Evolutionary conservation across 2,329 filamentous ascomycete genomes (phyloP), one percentile per base, ranked within the genome.

Genomic region (Diplodia scrobiculata): DNA sequence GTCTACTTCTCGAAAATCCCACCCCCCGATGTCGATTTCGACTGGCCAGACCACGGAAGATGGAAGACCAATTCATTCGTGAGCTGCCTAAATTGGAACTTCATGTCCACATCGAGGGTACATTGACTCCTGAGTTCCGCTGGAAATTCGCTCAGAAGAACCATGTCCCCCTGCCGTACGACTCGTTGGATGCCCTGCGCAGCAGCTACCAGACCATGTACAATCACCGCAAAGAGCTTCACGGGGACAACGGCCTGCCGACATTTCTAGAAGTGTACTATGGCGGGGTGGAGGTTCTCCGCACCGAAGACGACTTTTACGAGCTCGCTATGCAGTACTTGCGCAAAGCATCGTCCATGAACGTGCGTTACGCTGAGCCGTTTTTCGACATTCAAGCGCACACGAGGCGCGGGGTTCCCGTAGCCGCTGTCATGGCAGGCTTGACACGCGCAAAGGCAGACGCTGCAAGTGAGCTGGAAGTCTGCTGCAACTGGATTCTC

Each of bases 21-120:
- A 13, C 5, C 58, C 45, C 5, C 10, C 34, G 11, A 36, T 17
- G 13, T 36, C 58, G 29, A 62, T 36, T 25, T 25, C 27, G 7
- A 11, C 5, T 45, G n/a, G 9, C n/a, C 21, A 17, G n/a, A 4
- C 4, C n/a, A 50, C 41, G 4, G 21, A 25, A 19, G 5, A 62
- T 62, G 58, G 45, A 62, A 25, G 25, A 29, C 29, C 45, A 62
- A 14, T 65, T 65, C 29, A 45, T 69, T 19, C 41, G 13, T 38
- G 59, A 68, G 1, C 70, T 81, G 0, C 80, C 80, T 5, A 82
- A 82, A 64, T 76, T 81, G 27, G 80, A 82, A 68, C 78, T 82
- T 6, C 80, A 82, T 68, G 66, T 82, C 25, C 80, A 82, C 70
- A 80, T 82, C 59, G 81, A 82, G 73, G 80, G 80, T 6, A 81